Conservation (phyloP, 345 rosid genomes). For the Heritiera littoralis region DNA sequence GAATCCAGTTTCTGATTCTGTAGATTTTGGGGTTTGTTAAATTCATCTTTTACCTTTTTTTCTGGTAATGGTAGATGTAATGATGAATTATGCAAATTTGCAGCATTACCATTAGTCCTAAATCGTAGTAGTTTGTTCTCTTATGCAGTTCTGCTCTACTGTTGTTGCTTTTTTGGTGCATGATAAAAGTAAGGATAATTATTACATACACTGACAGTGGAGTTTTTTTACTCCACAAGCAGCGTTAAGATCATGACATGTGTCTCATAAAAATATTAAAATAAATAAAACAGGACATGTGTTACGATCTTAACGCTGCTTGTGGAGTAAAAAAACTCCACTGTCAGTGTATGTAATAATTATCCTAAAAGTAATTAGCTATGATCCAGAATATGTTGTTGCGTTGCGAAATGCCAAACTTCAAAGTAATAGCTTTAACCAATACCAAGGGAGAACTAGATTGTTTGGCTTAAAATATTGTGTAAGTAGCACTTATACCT, state of each 20-base stretch:
- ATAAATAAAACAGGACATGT: too few relatives aligned
- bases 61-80: constrained; percentile 18
- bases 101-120: constrained; percentile 16
- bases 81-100: constrained; percentile 15
- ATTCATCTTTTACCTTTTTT: background rate
- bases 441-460: background rate
- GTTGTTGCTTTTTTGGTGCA: background rate
- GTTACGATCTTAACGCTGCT: too few relatives aligned
- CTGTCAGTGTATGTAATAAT: too few relatives aligned
- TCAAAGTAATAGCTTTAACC: background rate
- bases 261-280: too few relatives aligned
- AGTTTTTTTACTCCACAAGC: too few relatives aligned
- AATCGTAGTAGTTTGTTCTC: background rate
- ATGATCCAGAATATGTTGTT: background rate
- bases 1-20: constrained; percentile 27
- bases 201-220: too few relatives aligned
- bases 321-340: too few relatives aligned
- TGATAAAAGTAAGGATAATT: background rate
- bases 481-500: too few relatives aligned
- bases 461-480: background rate
- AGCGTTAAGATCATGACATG: too few relatives aligned
- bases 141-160: background rate
- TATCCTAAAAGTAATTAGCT: background rate
- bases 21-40: constrained; percentile 25
- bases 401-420: background rate